Conservation (phyloP, 805 yeast genomes). For the Nadsonia fulvescens region DNA sequence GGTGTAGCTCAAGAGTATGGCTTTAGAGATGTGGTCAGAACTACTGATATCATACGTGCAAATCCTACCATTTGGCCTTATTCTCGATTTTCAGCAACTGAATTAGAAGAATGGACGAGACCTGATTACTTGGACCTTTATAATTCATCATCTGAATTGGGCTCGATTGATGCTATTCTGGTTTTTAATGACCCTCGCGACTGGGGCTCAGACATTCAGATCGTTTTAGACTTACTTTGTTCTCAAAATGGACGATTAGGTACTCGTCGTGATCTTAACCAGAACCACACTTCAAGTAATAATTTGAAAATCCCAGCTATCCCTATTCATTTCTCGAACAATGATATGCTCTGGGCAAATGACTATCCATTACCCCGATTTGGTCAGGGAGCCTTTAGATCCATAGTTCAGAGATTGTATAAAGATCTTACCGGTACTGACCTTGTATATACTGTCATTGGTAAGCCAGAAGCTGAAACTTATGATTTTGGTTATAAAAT, state of each 20-base stretch:
- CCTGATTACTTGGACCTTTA: conserved; percentile 17
- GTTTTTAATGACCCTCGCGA: conserved; percentile 85
- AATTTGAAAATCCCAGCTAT: conserved; percentile 30
- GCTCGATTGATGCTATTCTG: conserved; percentile 52
- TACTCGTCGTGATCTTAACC: conserved; percentile 26
- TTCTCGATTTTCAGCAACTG: conserved; percentile 31
- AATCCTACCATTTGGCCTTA: conserved; percentile 52
- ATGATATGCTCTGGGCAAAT: conserved; percentile 79
- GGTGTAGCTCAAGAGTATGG: conserved; percentile 64
- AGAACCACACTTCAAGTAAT: conserved; percentile 3
- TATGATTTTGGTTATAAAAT: conserved; percentile 72
- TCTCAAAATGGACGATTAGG: conserved; percentile 48
- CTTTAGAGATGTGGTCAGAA: conserved; percentile 52
- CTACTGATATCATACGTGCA: conserved; percentile 47
- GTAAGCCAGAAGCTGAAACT: conserved; percentile 66
- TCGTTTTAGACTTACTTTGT: conserved; percentile 51
- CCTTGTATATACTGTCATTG: conserved; percentile 42
- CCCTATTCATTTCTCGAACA: conserved; percentile 65
- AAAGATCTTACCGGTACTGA: conserved; percentile 31
- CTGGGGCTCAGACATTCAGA: conserved; percentile 69
- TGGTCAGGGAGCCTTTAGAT: conserved; percentile 81
- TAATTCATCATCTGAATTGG: conserved; percentile 2
- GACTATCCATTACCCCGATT: conserved; percentile 61
- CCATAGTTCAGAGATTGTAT: conserved; percentile 43
- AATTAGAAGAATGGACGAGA: conserved; percentile 26